A percentile compares a stretch with the other conserved stretches of the same genome.
Conservation (phyloP, 2,329 filamentous ascomycete species). For the Beauveria brongniartii region DNA sequence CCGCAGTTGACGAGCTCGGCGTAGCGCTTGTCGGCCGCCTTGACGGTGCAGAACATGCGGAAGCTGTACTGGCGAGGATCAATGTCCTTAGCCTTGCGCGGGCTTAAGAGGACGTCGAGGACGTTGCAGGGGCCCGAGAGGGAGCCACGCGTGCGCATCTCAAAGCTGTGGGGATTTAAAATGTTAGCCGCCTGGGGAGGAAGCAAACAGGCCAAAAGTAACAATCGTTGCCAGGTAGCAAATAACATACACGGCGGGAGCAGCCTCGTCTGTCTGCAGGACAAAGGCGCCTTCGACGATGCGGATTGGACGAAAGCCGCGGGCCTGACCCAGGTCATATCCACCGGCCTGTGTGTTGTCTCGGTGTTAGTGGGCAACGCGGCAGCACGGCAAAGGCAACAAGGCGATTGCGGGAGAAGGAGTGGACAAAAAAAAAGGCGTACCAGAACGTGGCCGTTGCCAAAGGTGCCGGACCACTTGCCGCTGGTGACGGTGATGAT, state of each 20-base stretch:
- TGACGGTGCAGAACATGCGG: conserved; percentile 40
- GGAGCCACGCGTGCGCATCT: conserved; percentile 40
- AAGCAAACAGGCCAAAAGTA: not conserved
- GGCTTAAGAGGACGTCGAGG: conserved; percentile 32
- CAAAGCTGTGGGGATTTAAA: conserved; percentile 21
- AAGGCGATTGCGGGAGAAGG: not conserved
- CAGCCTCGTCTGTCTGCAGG: conserved; percentile 38
- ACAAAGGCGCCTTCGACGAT: conserved; percentile 42
- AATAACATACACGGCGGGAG: conserved; percentile 33
- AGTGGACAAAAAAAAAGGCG: conserved; percentile 10
- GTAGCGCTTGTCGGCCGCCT: conserved; percentile 42
- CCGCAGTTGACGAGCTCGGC: conserved; percentile 40
- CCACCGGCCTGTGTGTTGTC: conserved; percentile 26
- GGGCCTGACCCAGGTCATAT: conserved; percentile 34
- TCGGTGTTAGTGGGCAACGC: not conserved
- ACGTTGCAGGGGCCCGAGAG: conserved; percentile 38
- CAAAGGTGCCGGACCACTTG: conserved; percentile 40
- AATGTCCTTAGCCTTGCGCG: conserved; percentile 29
- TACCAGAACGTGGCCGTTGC: conserved; percentile 39
- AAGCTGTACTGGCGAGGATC: conserved; percentile 39
- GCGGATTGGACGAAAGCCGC: conserved; percentile 32
- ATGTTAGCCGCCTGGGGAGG: not conserved
- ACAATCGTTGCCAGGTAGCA: not conserved
- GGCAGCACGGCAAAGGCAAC: too few relatives aligned
- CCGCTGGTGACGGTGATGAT: conserved; percentile 41